Base-by-base conservation (phyloP, 2,329 filamentous ascomycete species). In the Pseudogymnoascus sp. region DNA sequence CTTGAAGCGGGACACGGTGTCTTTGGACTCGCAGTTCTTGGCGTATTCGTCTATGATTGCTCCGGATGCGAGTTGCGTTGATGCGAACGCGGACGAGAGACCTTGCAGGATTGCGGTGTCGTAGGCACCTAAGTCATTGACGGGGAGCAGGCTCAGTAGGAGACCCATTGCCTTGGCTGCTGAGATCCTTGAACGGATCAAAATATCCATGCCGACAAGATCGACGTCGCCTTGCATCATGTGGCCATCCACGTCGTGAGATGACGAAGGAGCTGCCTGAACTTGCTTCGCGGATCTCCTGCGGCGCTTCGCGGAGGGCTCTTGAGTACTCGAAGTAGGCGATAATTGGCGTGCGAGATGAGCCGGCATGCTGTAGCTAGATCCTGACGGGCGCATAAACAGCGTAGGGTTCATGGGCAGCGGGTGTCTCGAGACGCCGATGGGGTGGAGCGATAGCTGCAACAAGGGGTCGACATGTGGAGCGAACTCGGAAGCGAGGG, bases 141-240 rank as follows among this genome's bases (percentile, higher is more conserved):
- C 71, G n/a, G 91, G 88, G 71, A 95, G 86, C 35, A 85, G 74
- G 13, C 86, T 84, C 76, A 99, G 89, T 39, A 95, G 80, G 65
- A 90, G 81, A 33, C 92, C 94, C 73, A 99, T 84, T 2, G 94
- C 94, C 68, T 82, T 85, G 18, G 92, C 89, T 10, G 92, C 90
- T 61, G 84, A 88, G n/a, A 95, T 86, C 65, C 92, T 89, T 6
- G 92, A 96, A 63, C 92, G 85, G 57, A 97, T 84, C 72, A 99
- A 83, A 5, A 86, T 86, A 62, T 99, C 94, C 67, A 88, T 82
- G 30, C 94, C 92, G 23, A 99, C 92, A 39, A 99, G 79, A 69
- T 99, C 95, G 52, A 97, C 86, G 68, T 99, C 95, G 58, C 95
- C 94, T 70, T 92, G 89, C 77, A 99, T 91, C 87, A 99, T 96